Conservation (phyloP, 495 filamentous ascomycete species). For the Trypethelium eluteriae region DNA sequence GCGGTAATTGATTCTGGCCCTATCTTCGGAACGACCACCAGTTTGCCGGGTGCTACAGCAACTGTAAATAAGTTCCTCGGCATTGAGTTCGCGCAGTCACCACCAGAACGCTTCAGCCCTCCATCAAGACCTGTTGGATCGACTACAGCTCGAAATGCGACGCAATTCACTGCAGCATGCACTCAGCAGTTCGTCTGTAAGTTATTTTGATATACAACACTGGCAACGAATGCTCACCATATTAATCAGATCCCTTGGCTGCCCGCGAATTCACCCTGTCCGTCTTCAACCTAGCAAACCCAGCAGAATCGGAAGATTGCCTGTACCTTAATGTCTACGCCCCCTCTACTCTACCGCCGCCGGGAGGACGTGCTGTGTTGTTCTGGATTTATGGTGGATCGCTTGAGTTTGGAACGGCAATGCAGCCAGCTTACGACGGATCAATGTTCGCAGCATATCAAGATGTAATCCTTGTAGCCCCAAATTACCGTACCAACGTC, state of each 20-base stretch:
- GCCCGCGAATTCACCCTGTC: conserved; percentile 26
- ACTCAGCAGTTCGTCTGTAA: conserved; percentile 37
- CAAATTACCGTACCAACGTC: conserved; percentile 30
- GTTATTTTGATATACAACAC: conserved; percentile 9
- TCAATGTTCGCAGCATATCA: conserved; percentile 28
- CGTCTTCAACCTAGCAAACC: conserved; percentile 31
- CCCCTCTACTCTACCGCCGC: conserved; percentile 25
- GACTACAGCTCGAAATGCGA: conserved; percentile 28
- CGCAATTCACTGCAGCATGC: conserved; percentile 31
- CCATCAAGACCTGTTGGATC: conserved; percentile 26
- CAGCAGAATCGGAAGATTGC: conserved; percentile 38
- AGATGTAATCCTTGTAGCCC: conserved; percentile 28
- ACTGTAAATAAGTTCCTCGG: conserved; percentile 32
- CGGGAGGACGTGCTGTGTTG: conserved; percentile 28
- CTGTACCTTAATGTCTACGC: conserved; percentile 37
- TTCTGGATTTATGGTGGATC: conserved; percentile 34
- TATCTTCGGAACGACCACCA: conserved; percentile 26
- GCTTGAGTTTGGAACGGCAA: conserved; percentile 29
- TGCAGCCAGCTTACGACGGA: conserved; percentile 26
- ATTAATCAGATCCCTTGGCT: conserved; percentile 19
- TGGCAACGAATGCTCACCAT: conserved; percentile 4
- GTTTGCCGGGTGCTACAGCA: conserved; percentile 25
- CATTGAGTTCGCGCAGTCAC: conserved; percentile 29
- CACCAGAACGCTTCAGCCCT: conserved; percentile 35
- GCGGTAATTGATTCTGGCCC: conserved; percentile 26